These are phyloP conservation scores for Cornus florida DNA, from an alignment of 148 eudicot species.

Conservation along the genomic window DNA sequence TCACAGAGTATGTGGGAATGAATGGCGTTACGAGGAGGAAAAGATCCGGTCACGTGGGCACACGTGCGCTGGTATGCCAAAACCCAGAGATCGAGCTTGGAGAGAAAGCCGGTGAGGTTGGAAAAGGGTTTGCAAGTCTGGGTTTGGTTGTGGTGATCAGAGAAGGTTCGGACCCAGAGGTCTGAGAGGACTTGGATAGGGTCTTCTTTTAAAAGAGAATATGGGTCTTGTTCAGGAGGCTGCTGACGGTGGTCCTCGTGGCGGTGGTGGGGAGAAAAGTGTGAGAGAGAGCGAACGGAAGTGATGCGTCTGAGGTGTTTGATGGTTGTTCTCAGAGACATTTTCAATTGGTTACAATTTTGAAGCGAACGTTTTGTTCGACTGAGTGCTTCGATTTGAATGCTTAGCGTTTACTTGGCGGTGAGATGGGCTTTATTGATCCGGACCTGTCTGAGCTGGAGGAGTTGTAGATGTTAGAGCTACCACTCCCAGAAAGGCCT, in stretches of 20 bases:
- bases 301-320: constrained; percentile 53
- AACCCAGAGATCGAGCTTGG: constrained; percentile 80
- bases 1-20: constrained; percentile 37
- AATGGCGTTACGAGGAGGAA: constrained; percentile 57
- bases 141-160: constrained; percentile 16
- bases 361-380: background rate
- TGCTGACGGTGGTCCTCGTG: background rate
- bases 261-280: constrained; percentile 16
- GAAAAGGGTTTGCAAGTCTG: constrained; percentile 43
- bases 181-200: constrained; percentile 65
- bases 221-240: constrained; percentile 45
- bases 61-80: constrained; percentile 81
- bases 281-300: constrained; percentile 27
- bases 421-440: no score
- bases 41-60: constrained; percentile 72
- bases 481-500: no score
- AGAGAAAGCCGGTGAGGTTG: constrained; percentile 79
- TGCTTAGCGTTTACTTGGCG: no score
- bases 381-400: no score
- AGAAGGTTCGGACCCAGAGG: constrained; percentile 70
- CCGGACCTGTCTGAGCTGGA: no score
- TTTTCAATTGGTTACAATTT: background rate
- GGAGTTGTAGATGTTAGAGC: no score
- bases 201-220: constrained; percentile 61
- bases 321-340: constrained; percentile 55